phyloP scores from a whole-genome alignment of 164 flowering plant species.

The Hamamelis virginiana region DNA sequence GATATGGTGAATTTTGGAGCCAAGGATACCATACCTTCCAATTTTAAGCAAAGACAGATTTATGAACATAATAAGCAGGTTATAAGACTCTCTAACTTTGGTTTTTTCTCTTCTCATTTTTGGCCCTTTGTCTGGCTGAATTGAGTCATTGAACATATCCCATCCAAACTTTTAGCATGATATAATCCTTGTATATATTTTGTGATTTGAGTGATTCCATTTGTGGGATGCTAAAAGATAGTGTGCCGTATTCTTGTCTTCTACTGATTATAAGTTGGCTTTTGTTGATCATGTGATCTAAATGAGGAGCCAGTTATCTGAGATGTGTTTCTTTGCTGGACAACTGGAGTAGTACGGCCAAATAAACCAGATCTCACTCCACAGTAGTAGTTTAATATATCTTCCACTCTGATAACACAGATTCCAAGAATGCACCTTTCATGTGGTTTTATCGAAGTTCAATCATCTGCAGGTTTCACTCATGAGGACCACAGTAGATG shows the following conservation, averaged over 20 bases:
- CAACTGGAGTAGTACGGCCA: neutral
- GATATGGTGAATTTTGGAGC: conserved; percentile 97
- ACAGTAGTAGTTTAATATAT: conserved; percentile 2
- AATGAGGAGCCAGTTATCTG: neutral
- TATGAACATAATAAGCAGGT: conserved; percentile 87
- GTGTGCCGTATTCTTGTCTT: neutral
- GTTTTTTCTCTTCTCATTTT: neutral
- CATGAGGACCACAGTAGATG: conserved; percentile 83
- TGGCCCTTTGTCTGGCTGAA: too few species aligned
- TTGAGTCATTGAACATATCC: conserved; percentile 1
- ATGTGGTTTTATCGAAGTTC: conserved; percentile 3
- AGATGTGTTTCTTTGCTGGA: conserved; percentile 6
- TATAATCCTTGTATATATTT: conserved; percentile 1
- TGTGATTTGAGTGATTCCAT: neutral
- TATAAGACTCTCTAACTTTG: neutral
- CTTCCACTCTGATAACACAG: conserved; percentile 3
- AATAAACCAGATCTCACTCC: neutral
- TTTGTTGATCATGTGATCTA: neutral
- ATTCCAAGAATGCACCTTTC: neutral
- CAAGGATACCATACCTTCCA: conserved; percentile 66
- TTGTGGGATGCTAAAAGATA: neutral
- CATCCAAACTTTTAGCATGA: neutral
- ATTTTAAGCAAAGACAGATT: conserved; percentile 59
- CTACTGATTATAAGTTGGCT: neutral
- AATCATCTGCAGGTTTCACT: conserved; percentile 65